Percentiles rank a stretch among this genome's conserved stretches.
Conservation (phyloP, 2,329 filamentous ascomycete species). For the Pestalotiopsis sp. region DNA sequence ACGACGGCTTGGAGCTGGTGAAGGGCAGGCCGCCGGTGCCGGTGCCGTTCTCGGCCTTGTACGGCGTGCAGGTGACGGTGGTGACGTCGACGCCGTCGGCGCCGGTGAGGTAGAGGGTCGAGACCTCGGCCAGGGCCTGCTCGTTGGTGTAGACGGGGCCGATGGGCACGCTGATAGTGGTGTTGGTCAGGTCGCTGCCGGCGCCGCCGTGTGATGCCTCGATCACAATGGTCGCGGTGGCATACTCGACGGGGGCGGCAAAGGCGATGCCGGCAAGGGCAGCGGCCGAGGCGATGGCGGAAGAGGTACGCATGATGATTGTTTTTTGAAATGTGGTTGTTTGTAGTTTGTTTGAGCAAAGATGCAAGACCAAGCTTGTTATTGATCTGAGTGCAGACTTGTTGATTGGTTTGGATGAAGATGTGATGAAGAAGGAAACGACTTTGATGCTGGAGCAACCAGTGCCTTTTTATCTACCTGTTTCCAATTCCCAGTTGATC, state of each 20-base stretch:
- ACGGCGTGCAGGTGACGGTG: slow-evolving; percentile 23
- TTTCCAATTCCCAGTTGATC: neutral
- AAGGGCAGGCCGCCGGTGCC: slow-evolving; percentile 21
- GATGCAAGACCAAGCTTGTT: neutral
- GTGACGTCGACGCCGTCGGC: slow-evolving; percentile 7
- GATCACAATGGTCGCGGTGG: slow-evolving; percentile 17
- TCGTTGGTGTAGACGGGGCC: slow-evolving; percentile 18
- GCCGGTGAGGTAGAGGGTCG: slow-evolving; percentile 25
- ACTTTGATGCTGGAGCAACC: neutral
- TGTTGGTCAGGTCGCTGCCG: slow-evolving; percentile 1
- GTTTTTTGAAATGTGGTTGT: neutral
- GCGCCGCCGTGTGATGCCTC: slow-evolving; percentile 19
- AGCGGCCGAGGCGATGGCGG: slow-evolving; percentile 19
- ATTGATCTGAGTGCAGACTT: neutral
- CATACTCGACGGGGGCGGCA: neutral
- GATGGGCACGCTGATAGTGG: slow-evolving; percentile 17
- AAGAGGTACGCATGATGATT: slow-evolving; percentile 21
- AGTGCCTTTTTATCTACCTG: neutral
- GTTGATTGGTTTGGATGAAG: neutral
- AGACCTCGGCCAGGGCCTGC: slow-evolving; percentile 19
- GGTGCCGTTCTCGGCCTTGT: slow-evolving; percentile 18
- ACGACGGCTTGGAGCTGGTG: slow-evolving; percentile 18
- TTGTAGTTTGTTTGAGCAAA: neutral
- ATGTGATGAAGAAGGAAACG: neutral
- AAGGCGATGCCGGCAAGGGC: neutral